Conservation (phyloP, 495 filamentous ascomycete species). For the Xylaria palmicola region DNA sequence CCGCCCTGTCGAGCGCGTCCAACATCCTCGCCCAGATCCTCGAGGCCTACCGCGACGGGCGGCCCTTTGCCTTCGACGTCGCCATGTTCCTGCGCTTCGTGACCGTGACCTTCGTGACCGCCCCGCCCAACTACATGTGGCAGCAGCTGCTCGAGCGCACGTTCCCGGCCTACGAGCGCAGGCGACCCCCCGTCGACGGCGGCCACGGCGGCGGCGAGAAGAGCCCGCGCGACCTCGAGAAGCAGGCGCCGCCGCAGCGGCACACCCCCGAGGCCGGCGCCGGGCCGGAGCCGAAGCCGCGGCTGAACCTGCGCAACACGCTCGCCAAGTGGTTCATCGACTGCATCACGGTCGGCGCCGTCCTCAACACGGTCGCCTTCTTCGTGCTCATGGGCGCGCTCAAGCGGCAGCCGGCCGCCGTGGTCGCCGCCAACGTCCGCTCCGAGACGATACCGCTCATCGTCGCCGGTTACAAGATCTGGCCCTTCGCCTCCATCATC, state of each 20-base stretch:
- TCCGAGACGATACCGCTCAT: conserved; percentile 33
- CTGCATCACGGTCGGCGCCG: conserved; percentile 34
- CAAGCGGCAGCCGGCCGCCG: conserved; percentile 22
- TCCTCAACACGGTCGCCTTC: conserved; percentile 35
- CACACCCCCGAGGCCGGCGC: background rate
- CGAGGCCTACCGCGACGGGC: conserved; percentile 29
- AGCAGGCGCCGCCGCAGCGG: conserved; percentile 18
- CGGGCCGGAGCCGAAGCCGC: conserved; percentile 20
- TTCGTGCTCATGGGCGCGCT: conserved; percentile 34
- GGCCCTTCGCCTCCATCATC: conserved; percentile 36
- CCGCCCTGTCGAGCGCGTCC: conserved; percentile 28
- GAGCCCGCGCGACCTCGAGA: conserved; percentile 24
- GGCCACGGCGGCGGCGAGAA: no score
- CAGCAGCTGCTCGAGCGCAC: conserved; percentile 32
- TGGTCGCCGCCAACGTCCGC: conserved; percentile 25
- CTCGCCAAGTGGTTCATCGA: conserved; percentile 36
- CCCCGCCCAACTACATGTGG: conserved; percentile 35
- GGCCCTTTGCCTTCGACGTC: conserved; percentile 27
- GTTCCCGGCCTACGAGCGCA: conserved; percentile 33
- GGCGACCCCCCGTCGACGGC: background rate
- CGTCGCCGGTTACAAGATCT: conserved; percentile 35
- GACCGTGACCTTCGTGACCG: conserved; percentile 26
- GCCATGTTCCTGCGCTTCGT: conserved; percentile 33
- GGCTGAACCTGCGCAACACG: conserved; percentile 30
- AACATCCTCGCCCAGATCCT: conserved; percentile 33